Conservation (phyloP, 2,329 filamentous ascomycete genomes). For the Rutstroemia sp. region DNA sequence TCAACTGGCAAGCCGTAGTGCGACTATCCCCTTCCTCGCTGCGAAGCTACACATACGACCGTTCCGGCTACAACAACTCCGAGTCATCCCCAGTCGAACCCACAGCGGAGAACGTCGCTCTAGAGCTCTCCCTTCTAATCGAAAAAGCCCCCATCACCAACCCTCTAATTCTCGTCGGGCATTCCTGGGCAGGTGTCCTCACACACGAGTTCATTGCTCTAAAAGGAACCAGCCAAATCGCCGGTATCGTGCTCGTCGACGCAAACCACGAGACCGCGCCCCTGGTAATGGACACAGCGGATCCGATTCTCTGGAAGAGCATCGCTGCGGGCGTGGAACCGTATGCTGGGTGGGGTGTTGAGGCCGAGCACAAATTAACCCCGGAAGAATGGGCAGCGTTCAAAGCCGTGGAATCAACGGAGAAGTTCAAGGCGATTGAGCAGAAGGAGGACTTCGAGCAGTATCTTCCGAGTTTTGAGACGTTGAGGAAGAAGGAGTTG, state of each 20-base stretch:
- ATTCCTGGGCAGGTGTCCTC: conserved; percentile 17
- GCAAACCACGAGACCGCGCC: conserved; percentile 16
- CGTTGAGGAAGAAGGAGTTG: conserved; percentile 25
- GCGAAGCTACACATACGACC: conserved; percentile 16
- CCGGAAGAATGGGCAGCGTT: conserved; percentile 12
- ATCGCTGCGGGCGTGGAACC: conserved; percentile 5
- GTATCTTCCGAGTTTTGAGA: conserved; percentile 23
- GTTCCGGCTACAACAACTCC: conserved; percentile 13
- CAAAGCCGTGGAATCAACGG: conserved; percentile 12
- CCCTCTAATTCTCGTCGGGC: conserved; percentile 15
- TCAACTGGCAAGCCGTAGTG: conserved; percentile 12
- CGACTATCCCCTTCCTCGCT: conserved; percentile 9
- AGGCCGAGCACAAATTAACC: conserved; percentile 12
- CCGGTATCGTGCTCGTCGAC: conserved; percentile 19
- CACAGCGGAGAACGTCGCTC: conserved; percentile 16
- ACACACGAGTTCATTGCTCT: conserved; percentile 12
- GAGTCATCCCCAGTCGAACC: conserved; percentile 12
- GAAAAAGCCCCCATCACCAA: conserved; percentile 7
- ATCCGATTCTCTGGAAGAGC: conserved; percentile 2
- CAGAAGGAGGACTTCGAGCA: conserved; percentile 2
- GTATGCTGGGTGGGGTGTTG: background rate
- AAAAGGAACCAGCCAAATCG: conserved; percentile 7
- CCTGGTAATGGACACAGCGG: conserved; percentile 10
- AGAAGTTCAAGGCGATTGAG: conserved; percentile 10
- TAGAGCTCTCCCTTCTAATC: conserved; percentile 14